These are phyloP conservation scores for Cadophora gregata DNA, from an alignment of 2,329 filamentous ascomycete genomes.

Conservation along the genomic window DNA sequence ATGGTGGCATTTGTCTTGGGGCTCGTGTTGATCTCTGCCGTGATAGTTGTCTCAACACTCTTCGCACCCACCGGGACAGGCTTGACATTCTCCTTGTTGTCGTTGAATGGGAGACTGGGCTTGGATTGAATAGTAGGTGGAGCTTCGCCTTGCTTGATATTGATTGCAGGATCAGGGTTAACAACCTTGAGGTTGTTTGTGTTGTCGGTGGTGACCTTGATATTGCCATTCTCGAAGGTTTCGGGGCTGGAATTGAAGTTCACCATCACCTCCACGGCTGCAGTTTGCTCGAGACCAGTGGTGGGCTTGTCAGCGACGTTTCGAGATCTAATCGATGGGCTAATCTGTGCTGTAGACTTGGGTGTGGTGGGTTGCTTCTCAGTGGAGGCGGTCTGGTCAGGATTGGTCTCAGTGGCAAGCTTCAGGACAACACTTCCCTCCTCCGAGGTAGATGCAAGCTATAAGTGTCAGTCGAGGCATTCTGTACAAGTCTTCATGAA, in stretches of 20 bases:
- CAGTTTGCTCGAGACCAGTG: neutral
- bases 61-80: neutral
- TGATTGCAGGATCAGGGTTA: neutral
- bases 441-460: neutral
- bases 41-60: neutral
- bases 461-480: neutral
- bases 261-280: neutral
- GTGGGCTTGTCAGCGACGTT: neutral
- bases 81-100: neutral
- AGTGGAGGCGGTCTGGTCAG: neutral
- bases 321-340: neutral
- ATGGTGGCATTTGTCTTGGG: neutral
- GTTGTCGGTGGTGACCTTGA: neutral
- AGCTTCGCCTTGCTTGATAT: neutral
- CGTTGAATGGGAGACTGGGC: neutral
- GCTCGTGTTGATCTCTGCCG: neutral
- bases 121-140: neutral
- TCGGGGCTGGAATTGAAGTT: neutral
- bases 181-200: neutral
- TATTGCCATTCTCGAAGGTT: neutral
- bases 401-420: neutral
- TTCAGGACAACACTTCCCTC: neutral
- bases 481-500: neutral
- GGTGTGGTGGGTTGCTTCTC: neutral
- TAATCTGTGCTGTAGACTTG: neutral